Percentiles rank a stretch among this genome's conserved stretches.
Evolutionary conservation across 2,329 filamentous ascomycete genomes (phyloP).

Genomic region (Coniochaeta prunicola): DNA sequence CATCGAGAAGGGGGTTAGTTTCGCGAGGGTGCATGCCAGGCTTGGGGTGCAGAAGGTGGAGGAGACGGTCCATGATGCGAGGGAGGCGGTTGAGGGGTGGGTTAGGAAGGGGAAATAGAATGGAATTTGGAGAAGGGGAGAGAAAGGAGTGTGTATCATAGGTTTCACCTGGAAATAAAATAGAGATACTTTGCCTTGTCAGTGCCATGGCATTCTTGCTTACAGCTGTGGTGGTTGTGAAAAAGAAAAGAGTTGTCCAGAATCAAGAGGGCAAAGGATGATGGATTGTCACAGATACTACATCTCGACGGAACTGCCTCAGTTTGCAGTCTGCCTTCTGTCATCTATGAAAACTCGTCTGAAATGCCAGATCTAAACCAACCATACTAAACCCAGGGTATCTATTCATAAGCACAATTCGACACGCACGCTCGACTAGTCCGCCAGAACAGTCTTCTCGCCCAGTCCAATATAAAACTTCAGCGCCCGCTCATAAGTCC

Average conservation of each 20-base stretch:
- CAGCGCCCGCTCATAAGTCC: slow-evolving; percentile 81
- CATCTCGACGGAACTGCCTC: neutral
- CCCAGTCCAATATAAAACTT: slow-evolving; percentile 42
- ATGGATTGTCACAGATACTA: neutral
- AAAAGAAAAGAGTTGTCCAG: too few relatives aligned
- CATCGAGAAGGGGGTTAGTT: slow-evolving; percentile 61
- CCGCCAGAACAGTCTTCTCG: slow-evolving; percentile 4
- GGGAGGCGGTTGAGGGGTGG: slow-evolving; percentile 79
- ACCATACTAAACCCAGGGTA: neutral
- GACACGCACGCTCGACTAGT: neutral
- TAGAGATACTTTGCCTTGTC: neutral
- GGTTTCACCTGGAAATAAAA: neutral
- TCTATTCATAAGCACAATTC: neutral
- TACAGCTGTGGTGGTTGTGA: too few relatives aligned
- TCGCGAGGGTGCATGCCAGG: slow-evolving; percentile 67
- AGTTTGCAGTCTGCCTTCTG: neutral
- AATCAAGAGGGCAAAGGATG: too few relatives aligned
- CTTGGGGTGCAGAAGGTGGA: slow-evolving; percentile 68
- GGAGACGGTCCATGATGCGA: slow-evolving; percentile 68
- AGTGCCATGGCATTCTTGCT: too few relatives aligned
- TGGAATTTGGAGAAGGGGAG: neutral
- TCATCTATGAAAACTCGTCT: neutral
- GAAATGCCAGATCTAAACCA: neutral
- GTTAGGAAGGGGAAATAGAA: slow-evolving; percentile 82
- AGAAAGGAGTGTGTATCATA: neutral